Evolutionary conservation across 306 rosid species (phyloP).

Genomic region (Vicia sativa): DNA sequence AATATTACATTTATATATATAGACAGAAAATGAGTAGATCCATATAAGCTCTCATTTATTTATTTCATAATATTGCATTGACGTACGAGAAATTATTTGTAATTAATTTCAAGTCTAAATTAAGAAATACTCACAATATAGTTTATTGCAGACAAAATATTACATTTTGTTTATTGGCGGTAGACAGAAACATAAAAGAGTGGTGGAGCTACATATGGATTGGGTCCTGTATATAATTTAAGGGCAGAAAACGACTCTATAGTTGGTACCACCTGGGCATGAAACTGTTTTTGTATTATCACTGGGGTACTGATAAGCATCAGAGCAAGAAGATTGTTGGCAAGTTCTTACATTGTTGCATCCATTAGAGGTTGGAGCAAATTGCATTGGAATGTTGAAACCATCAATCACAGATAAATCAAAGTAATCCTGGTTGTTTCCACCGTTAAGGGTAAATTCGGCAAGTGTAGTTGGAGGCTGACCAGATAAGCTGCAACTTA

Average conservation of each 20-base stretch:
- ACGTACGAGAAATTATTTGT: too few species aligned
- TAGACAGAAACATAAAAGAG: too few species aligned
- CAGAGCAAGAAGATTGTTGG: neutral
- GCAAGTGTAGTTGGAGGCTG: neutral
- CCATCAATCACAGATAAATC: slow-evolving; percentile 13
- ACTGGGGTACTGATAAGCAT: neutral
- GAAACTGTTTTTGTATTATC: neutral
- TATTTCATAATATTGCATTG: too few species aligned
- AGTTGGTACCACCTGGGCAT: slow-evolving; percentile 19
- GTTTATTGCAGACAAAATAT: too few species aligned
- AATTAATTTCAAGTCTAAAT: too few species aligned
- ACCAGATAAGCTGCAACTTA: neutral
- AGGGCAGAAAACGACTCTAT: slow-evolving; percentile 10
- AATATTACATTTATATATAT: too few species aligned
- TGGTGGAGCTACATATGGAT: too few species aligned
- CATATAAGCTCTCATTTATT: too few species aligned
- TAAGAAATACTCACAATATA: too few species aligned
- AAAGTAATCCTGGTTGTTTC: neutral
- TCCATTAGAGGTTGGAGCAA: neutral
- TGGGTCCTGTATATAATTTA: neutral
- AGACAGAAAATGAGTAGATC: too few species aligned
- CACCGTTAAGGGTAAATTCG: neutral
- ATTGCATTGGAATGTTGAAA: slow-evolving; percentile 19
- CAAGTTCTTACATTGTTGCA: neutral
- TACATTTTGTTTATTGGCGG: too few species aligned